Base-by-base conservation (phyloP, 2,329 filamentous ascomycete genomes). In the Hymenoscyphus infarciens region DNA sequence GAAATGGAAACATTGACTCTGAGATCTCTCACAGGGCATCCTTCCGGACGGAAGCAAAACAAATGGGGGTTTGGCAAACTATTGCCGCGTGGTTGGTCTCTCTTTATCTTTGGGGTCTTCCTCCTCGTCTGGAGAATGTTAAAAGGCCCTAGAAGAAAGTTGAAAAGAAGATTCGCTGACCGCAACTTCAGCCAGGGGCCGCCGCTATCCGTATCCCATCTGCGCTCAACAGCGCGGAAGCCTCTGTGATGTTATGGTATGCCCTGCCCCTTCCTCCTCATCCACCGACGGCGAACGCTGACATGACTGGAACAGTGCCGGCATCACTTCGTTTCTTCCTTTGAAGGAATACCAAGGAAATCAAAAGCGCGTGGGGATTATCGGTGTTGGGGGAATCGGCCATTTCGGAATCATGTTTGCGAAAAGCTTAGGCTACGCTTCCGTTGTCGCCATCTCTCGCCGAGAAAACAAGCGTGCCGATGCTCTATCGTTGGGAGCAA, bases 401-500 rank as follows among this genome's bases (percentile, higher is more conserved):
- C 89, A 93, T 72, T 83, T 91, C 67, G 90, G 83, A 0, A 74
- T 92, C 22, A 78, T 90, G 63, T 91, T 84, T 73, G 86, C 88
- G 0, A 85, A 82, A 67, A 89, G 89, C 0, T 76, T 93, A 1
- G 87, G 86, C 13, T 87, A 86, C 31, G 85, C 90, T 57, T 81
- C 81, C 4, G 81, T 86, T 5, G 84, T 86, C 25, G 86, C 84
- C 22, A 82, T 52, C 10, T 52, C 45, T 19, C 45, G 45, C 8
- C 45, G 45, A 7, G 45, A 52, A n/a, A 52, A 25, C 16, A 52
- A 52, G 22, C 45, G 45, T 13, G 22, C 16, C 1, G n/a, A 52
- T 52, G 45, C 45, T n/a, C 22, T 52, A 19, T 8, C 16, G 2
- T 25, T 52, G 45, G 45, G 45, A n/a, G 45, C 45, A 7, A n/a